Conservation (phyloP, 768 basidiomycete genomes). For the Leucosporidium creatinivorum region DNA sequence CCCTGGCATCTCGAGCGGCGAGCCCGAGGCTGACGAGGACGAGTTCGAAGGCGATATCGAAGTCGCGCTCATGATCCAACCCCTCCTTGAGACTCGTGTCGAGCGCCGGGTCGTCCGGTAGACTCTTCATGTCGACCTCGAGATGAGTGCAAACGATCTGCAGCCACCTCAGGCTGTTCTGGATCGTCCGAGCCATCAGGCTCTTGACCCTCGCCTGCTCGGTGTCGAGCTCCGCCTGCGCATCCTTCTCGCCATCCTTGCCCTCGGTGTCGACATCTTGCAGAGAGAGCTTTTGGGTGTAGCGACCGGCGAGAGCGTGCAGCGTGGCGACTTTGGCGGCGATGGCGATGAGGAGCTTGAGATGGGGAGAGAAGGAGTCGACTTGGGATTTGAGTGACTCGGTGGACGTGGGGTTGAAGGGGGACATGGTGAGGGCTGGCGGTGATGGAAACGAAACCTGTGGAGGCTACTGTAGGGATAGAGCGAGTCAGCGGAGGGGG, state of each 20-base stretch:
- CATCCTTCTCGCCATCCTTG: not conserved
- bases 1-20: slow-evolving; percentile 6
- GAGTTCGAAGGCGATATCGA: slow-evolving; percentile 22
- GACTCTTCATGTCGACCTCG: slow-evolving; percentile 12
- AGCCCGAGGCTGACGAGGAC: slow-evolving; percentile 27
- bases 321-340: slow-evolving; percentile 15
- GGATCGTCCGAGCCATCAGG: slow-evolving; percentile 3
- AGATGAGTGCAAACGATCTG: slow-evolving; percentile 18
- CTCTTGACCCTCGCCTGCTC: slow-evolving; percentile 15
- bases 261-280: not conserved
- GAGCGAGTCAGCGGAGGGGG: too few relatives aligned
- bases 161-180: slow-evolving; percentile 15
- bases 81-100: not conserved
- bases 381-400: not conserved
- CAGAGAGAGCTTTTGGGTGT: slow-evolving; percentile 15
- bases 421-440: too few relatives aligned
- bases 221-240: slow-evolving; percentile 16
- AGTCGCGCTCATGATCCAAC: slow-evolving; percentile 3
- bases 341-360: not conserved
- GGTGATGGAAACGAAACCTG: too few relatives aligned
- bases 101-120: slow-evolving; percentile 9
- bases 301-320: slow-evolving; percentile 15
- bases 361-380: not conserved
- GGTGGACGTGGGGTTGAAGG: too few relatives aligned
- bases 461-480: too few relatives aligned